Conservation (phyloP, 2,329 filamentous ascomycete genomes). For the Talaromyces albobiverticillius region DNA sequence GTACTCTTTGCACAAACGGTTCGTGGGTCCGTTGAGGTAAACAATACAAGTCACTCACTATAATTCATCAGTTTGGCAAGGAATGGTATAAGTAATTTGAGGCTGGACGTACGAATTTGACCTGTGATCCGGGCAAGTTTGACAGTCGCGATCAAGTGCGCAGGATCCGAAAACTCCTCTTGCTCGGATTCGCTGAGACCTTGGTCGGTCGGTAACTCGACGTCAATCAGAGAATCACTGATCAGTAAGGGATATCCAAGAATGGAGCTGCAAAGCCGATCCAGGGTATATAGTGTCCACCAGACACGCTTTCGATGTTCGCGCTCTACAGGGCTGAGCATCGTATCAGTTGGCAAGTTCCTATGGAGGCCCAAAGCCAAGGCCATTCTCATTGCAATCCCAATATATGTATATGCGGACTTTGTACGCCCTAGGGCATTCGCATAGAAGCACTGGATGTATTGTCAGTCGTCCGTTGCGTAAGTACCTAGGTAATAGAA, state of each 20-base stretch:
- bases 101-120: slow-evolving; percentile 16
- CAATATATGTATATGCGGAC: slow-evolving; percentile 15
- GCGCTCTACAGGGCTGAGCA: slow-evolving; percentile 21
- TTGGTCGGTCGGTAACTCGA: slow-evolving; percentile 21
- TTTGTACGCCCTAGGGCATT: slow-evolving; percentile 26
- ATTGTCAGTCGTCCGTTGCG: slow-evolving; percentile 4
- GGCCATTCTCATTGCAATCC: slow-evolving; percentile 30
- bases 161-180: slow-evolving; percentile 24
- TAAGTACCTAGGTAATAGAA: not conserved
- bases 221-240: slow-evolving; percentile 37
- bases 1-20: slow-evolving; percentile 20
- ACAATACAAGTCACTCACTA: slow-evolving; percentile 16
- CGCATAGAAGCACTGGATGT: slow-evolving; percentile 17
- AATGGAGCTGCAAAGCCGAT: slow-evolving; percentile 42
- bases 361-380: slow-evolving; percentile 36
- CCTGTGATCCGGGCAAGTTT: slow-evolving; percentile 23
- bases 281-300: slow-evolving; percentile 46
- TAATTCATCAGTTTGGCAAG: not conserved
- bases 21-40: slow-evolving; percentile 21
- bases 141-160: slow-evolving; percentile 21
- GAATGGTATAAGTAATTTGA: not conserved
- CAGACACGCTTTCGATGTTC: slow-evolving; percentile 44
- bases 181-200: slow-evolving; percentile 18
- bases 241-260: slow-evolving; percentile 42
- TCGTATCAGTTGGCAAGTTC: slow-evolving; percentile 15